A percentile compares a stretch with the other conserved stretches of the same genome.
Conservation (phyloP, 179 eudicot genomes). For the Amaranthus tricolor region DNA sequence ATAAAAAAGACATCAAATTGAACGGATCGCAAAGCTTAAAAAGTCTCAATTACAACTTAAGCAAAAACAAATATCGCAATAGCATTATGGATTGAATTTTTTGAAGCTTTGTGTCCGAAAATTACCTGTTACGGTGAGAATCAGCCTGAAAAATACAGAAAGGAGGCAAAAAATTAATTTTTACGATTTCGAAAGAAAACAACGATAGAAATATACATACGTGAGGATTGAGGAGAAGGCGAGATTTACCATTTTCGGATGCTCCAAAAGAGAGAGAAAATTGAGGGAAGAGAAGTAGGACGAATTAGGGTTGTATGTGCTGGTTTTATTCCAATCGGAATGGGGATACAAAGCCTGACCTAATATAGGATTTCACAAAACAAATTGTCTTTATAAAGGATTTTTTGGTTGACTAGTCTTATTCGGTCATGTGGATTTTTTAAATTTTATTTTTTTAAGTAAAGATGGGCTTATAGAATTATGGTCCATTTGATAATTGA, state of each 20-base stretch:
- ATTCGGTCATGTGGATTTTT: too few species aligned
- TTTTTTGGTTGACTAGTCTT: too few species aligned
- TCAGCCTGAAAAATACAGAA: conserved; percentile 34
- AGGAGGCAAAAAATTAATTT: neutral
- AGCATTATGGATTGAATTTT: neutral
- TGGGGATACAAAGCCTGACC: too few species aligned
- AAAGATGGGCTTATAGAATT: too few species aligned
- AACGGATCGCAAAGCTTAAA: neutral
- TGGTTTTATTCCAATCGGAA: too few species aligned
- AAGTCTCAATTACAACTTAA: neutral
- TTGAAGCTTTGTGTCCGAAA: neutral
- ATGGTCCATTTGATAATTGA: too few species aligned
- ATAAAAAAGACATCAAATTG: neutral
- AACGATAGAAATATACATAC: neutral
- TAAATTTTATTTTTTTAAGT: too few species aligned
- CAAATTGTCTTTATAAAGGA: too few species aligned
- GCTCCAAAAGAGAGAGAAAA: neutral
- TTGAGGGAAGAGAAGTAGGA: neutral
- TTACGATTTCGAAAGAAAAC: neutral
- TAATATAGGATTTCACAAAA: too few species aligned
- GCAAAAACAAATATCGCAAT: neutral
- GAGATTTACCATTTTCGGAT: neutral
- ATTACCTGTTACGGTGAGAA: conserved; percentile 39
- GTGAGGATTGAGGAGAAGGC: neutral
- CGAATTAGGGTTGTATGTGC: conserved; percentile 21